Evolutionary conservation across 495 filamentous ascomycete species (phyloP).

Genomic region (Lasiosphaeris hirsuta): DNA sequence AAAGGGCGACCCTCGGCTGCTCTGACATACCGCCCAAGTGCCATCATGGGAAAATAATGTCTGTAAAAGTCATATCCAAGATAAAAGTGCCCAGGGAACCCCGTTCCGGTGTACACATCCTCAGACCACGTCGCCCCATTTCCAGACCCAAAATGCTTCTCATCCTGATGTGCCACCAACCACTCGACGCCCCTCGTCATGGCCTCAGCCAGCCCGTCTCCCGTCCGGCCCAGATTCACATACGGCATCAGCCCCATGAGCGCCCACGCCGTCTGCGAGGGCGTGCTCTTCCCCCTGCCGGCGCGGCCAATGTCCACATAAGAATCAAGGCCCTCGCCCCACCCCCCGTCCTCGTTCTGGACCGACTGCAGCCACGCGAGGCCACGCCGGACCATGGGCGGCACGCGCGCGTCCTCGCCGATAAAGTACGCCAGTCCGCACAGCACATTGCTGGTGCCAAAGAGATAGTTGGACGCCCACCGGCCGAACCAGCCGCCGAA

Average conservation of each 20-base stretch:
- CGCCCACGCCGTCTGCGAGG: slow-evolving; percentile 41
- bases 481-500: slow-evolving; percentile 36
- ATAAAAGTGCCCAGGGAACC: slow-evolving; percentile 37
- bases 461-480: slow-evolving; percentile 37
- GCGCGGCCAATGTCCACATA: slow-evolving; percentile 23
- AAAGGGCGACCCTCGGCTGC: background rate
- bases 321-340: slow-evolving; percentile 31
- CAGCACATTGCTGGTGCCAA: slow-evolving; percentile 37
- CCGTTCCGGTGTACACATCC: slow-evolving; percentile 30
- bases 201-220: background rate
- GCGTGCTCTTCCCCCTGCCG: slow-evolving; percentile 23
- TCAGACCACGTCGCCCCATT: slow-evolving; percentile 28
- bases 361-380: slow-evolving; percentile 24
- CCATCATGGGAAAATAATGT: slow-evolving; percentile 44
- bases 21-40: slow-evolving; percentile 29
- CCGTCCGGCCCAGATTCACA: background rate
- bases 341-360: slow-evolving; percentile 38
- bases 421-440: slow-evolving; percentile 23
- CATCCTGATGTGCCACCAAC: background rate
- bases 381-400: slow-evolving; percentile 8
- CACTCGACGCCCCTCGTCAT: background rate
- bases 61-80: slow-evolving; percentile 34
- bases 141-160: background rate
- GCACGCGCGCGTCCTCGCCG: background rate
- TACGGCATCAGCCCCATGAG: slow-evolving; percentile 25